Evolutionary conservation across 306 rosid genomes (phyloP), one percentile per base, ranked within the genome.

Genomic region (Begonia peltatifolia): DNA sequence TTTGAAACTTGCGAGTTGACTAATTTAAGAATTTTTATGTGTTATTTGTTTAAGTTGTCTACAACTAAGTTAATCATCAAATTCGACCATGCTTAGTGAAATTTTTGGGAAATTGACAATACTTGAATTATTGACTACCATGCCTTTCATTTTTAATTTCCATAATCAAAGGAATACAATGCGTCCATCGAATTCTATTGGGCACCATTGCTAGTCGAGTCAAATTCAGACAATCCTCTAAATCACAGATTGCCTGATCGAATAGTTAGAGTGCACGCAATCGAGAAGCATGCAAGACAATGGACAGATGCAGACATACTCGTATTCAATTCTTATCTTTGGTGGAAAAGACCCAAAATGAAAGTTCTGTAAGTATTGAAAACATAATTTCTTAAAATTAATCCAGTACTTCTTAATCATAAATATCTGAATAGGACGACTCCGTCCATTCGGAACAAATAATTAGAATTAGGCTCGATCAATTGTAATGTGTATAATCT

Each of bases 141-240:
- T 25, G 35, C 6, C 35, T 25, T 2, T 17, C 18, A 17, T 17
- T 17, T 17, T 17, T 17, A 17, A 25, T 25, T 25, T 16, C 47
- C 11, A 11, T 62, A 67, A 63, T 1, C 5, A 12, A 64, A 87
- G 96, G 94, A 76, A 76, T 83, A 78, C 67, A 87, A 80, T 66
- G 90, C 90, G 44, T 62, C 78, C 1, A 68, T 87, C 38, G 94
- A 87, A 68, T 70, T 78, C 66, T 87, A 87, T 20, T 83, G 96
- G 96, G 72, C 90, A 6, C 96, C 96, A 53, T 53, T 87, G 60
- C 63, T 80, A 23, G 96, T 87, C 55, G 96, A 87, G 68, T 84
- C 96, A 16, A 87, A 87, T 47, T 81, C 92, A 9, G 94, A 87
- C 56, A 70, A 87, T 38, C 94, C 88, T 13, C 71, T 72, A n/a